These are phyloP conservation scores for Rutstroemia sp. DNA, from an alignment of 2,329 filamentous ascomycete species.

Conservation along the genomic window DNA sequence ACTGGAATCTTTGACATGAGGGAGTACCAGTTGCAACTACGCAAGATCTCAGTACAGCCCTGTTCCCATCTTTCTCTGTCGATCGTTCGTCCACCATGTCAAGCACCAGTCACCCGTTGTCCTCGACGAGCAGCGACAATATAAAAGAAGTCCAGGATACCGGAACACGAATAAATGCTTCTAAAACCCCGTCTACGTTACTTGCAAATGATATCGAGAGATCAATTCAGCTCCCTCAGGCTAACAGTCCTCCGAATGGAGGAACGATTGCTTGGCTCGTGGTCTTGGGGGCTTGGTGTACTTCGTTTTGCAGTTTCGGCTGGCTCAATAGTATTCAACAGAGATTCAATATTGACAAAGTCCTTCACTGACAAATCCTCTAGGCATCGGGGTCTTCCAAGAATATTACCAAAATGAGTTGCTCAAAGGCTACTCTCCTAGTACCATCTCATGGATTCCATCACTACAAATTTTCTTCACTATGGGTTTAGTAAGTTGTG, in stretches of 20 bases:
- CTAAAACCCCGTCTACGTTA: neutral
- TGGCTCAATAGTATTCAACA: constrained; percentile 34
- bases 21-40: too few relatives aligned
- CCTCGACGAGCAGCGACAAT: too few relatives aligned
- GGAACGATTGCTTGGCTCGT: constrained; percentile 45
- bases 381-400: constrained; percentile 44
- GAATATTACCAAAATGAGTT: constrained; percentile 45
- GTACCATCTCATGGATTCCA: constrained; percentile 50
- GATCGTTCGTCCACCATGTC: too few relatives aligned
- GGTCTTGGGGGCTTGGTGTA: constrained; percentile 39
- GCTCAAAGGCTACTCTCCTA: constrained; percentile 39
- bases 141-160: too few relatives aligned
- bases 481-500: constrained; percentile 26
- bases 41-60: too few relatives aligned
- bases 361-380: neutral
- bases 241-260: constrained; percentile 39
- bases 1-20: too few relatives aligned
- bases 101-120: too few relatives aligned
- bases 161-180: neutral
- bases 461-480: constrained; percentile 44
- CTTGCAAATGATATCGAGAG: neutral
- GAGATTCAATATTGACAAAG: neutral
- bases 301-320: constrained; percentile 39
- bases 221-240: neutral
- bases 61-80: too few relatives aligned